These are phyloP conservation scores for Groenewaldozyma sp. DNA, from an alignment of 1,139 yeast genomes.

Conservation along the genomic window DNA sequence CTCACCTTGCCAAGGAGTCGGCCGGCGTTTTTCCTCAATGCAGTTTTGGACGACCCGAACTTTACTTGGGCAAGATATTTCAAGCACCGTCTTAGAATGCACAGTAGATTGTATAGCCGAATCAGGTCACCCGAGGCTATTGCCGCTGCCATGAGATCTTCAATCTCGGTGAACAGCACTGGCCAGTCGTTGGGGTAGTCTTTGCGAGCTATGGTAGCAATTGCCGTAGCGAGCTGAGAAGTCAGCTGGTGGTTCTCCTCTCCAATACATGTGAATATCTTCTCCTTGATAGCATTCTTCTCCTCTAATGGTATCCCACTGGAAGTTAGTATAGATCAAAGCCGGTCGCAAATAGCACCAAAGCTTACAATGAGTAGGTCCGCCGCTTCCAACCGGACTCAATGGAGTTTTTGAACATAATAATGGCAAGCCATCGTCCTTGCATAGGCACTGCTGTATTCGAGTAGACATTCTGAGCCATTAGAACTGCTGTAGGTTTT, in stretches of 20 bases:
- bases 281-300: slow-evolving; percentile 49
- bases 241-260: slow-evolving; percentile 69
- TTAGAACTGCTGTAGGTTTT: too few species aligned
- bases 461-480: slow-evolving; percentile 53
- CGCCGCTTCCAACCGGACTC: slow-evolving; percentile 66
- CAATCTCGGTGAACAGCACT: slow-evolving; percentile 55
- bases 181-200: slow-evolving; percentile 93
- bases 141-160: slow-evolving; percentile 24
- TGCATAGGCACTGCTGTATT: slow-evolving; percentile 51
- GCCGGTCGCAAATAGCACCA: too few species aligned
- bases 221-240: slow-evolving; percentile 76
- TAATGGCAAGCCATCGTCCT: slow-evolving; percentile 77
- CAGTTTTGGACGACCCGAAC: slow-evolving; percentile 74
- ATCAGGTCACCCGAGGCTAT: slow-evolving; percentile 35
- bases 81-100: slow-evolving; percentile 65
- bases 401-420: slow-evolving; percentile 79
- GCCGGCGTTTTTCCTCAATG: slow-evolving; percentile 66
- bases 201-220: slow-evolving; percentile 65
- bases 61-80: slow-evolving; percentile 66
- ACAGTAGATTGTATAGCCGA: slow-evolving; percentile 51
- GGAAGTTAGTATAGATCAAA: slow-evolving; percentile 29
- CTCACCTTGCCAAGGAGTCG: slow-evolving; percentile 50
- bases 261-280: slow-evolving; percentile 49
- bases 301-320: slow-evolving; percentile 57
- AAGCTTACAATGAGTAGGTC: slow-evolving; percentile 1